Conservation (phyloP, 1,139 yeast genomes). For the Arxiozyma slooffiae region DNA sequence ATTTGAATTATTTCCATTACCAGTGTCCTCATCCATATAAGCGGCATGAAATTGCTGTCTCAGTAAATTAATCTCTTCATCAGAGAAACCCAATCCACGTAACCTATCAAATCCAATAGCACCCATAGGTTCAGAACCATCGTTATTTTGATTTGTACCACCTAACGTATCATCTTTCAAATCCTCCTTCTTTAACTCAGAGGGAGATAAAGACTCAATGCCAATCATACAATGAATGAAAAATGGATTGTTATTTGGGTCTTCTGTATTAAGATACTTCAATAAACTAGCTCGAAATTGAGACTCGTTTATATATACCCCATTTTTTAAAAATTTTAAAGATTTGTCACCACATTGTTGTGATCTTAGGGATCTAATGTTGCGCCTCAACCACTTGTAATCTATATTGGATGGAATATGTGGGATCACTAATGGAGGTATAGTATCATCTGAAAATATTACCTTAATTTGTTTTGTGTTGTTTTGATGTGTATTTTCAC, state of each 20-base stretch:
- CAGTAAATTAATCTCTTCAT: slow-evolving; percentile 60
- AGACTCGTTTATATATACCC: slow-evolving; percentile 32
- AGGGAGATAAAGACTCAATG: slow-evolving; percentile 43
- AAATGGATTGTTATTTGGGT: slow-evolving; percentile 21
- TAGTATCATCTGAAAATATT: slow-evolving; percentile 32
- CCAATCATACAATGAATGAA: slow-evolving; percentile 81
- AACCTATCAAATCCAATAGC: slow-evolving; percentile 80
- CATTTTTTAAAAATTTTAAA: slow-evolving; percentile 63
- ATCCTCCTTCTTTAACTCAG: slow-evolving; percentile 55
- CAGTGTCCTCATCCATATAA: slow-evolving; percentile 43
- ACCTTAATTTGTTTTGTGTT: not conserved
- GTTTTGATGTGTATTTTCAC: not conserved
- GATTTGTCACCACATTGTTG: slow-evolving; percentile 40
- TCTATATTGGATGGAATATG: not conserved
- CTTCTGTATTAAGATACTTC: not conserved
- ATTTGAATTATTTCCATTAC: slow-evolving; percentile 30
- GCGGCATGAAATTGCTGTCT: slow-evolving; percentile 65
- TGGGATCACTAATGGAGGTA: slow-evolving; percentile 34
- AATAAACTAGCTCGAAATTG: not conserved
- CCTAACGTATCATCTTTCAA: slow-evolving; percentile 42
- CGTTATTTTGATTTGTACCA: slow-evolving; percentile 24
- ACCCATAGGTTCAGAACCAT: slow-evolving; percentile 38
- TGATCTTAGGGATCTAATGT: slow-evolving; percentile 34
- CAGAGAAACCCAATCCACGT: slow-evolving; percentile 72
- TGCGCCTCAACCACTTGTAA: slow-evolving; percentile 34